Evolutionary conservation across 169 alveolate species (phyloP).

Genomic region (Eimeria acervulina): DNA sequence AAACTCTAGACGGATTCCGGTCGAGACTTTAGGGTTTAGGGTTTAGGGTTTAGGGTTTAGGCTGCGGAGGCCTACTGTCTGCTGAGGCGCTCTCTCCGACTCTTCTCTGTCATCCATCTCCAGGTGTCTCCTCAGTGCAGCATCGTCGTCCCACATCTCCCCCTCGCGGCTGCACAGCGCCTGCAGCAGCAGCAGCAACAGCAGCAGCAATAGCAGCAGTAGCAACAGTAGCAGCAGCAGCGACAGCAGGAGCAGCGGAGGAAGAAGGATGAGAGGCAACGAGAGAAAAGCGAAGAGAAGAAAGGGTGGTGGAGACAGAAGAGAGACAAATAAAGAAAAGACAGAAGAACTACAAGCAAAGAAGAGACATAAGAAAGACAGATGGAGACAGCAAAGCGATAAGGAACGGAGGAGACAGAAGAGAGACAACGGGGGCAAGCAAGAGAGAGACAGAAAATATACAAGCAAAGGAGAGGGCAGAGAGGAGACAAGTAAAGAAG

Average conservation of each 20-base stretch:
- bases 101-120: slow-evolving; percentile 47
- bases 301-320: too few species aligned
- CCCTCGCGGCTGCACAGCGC: slow-evolving; percentile 45
- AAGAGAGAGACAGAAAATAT: too few species aligned
- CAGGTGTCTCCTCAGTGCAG: neutral
- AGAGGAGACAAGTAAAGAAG: neutral
- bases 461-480: too few species aligned
- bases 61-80: neutral
- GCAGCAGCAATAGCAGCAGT: neutral
- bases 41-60: too few species aligned
- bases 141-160: slow-evolving; percentile 79
- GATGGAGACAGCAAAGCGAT: neutral
- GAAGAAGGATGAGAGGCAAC: too few species aligned
- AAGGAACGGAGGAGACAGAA: neutral
- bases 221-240: slow-evolving; percentile 29
- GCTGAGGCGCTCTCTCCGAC: slow-evolving; percentile 77
- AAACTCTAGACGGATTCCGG: slow-evolving; percentile 6
- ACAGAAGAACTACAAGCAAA: neutral
- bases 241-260: neutral
- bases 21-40: neutral
- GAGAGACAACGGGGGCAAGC: too few species aligned
- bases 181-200: slow-evolving; percentile 30
- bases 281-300: too few species aligned
- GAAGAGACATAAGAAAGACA: too few species aligned
- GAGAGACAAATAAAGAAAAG: too few species aligned